phyloP scores from a whole-genome alignment of 2,329 filamentous ascomycete genomes.

The Penicillium sp. region DNA sequence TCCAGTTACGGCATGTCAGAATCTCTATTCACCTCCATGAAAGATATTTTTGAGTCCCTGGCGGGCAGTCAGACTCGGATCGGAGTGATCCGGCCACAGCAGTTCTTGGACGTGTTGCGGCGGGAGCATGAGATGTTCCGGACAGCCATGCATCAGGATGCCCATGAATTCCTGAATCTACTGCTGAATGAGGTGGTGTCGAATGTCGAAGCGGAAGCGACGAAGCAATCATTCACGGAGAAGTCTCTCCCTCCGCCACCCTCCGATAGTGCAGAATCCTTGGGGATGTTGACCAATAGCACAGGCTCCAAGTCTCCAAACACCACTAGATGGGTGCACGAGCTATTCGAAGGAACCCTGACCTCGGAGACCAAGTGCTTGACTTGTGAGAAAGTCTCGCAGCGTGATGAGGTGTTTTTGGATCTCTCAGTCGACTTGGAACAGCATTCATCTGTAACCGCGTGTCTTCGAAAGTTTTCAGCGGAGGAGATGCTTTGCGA shows the following conservation, averaged over 20 bases:
- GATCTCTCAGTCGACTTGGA: constrained; percentile 96
- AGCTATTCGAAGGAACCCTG: constrained; percentile 91
- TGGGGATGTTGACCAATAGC: constrained; percentile 58
- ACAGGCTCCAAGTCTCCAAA: constrained; percentile 60
- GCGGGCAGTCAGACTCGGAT: constrained; percentile 80
- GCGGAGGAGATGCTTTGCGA: constrained; percentile 98
- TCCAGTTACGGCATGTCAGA: constrained; percentile 88
- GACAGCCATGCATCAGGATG: constrained; percentile 96
- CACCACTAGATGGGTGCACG: constrained; percentile 89
- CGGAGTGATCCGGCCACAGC: constrained; percentile 87
- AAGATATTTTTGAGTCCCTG: constrained; percentile 93
- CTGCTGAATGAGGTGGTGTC: constrained; percentile 95
- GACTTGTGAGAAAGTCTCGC: constrained; percentile 93
- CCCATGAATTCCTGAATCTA: constrained; percentile 93
- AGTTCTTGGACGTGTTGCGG: constrained; percentile 91
- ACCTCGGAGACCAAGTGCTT: constrained; percentile 96
- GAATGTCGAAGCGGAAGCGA: constrained; percentile 85
- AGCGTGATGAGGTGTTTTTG: constrained; percentile 92
- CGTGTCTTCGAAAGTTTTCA: constrained; percentile 92
- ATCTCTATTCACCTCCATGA: constrained; percentile 89
- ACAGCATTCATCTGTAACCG: constrained; percentile 93
- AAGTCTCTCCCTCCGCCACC: constrained; percentile 54
- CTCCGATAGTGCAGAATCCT: constrained; percentile 46
- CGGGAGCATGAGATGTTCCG: constrained; percentile 97
- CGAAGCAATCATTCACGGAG: constrained; percentile 38